Percentiles rank a stretch among this genome's conserved stretches.
phyloP scores from a whole-genome alignment of 208 protist genomes.

The Acanthamoeba royreba region DNA sequence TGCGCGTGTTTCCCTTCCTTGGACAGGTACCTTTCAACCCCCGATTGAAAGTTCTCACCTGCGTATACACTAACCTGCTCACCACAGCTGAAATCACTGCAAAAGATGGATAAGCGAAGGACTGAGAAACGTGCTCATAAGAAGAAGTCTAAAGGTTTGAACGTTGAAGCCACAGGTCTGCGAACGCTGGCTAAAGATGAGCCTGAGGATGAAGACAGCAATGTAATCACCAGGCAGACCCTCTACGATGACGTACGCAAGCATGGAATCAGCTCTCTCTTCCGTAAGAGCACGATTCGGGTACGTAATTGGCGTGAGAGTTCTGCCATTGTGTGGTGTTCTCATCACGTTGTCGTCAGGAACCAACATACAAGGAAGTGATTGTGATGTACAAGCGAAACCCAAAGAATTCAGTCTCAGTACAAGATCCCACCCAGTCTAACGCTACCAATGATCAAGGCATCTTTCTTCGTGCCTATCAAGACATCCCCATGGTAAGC shows the following conservation, averaged over 20 bases:
- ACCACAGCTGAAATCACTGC: not conserved
- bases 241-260: not conserved
- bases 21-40: too few species aligned
- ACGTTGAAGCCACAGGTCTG: not conserved
- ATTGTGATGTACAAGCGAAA: not conserved
- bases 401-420: not conserved
- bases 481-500: not conserved
- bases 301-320: not conserved
- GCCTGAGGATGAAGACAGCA: not conserved
- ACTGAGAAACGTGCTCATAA: not conserved
- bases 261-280: not conserved
- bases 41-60: not conserved
- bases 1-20: not conserved
- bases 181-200: not conserved
- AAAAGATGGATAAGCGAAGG: not conserved
- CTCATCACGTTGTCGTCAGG: not conserved
- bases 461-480: not conserved
- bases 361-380: not conserved
- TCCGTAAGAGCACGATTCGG: not conserved
- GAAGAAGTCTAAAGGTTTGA: not conserved
- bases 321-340: not conserved
- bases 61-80: not conserved
- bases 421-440: not conserved
- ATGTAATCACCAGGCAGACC: not conserved
- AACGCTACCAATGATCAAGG: not conserved